Percentiles rank a stretch among this genome's conserved stretches.
Conservation (phyloP, 768 basidiomycete genomes). For the Tulasnella sp. region DNA sequence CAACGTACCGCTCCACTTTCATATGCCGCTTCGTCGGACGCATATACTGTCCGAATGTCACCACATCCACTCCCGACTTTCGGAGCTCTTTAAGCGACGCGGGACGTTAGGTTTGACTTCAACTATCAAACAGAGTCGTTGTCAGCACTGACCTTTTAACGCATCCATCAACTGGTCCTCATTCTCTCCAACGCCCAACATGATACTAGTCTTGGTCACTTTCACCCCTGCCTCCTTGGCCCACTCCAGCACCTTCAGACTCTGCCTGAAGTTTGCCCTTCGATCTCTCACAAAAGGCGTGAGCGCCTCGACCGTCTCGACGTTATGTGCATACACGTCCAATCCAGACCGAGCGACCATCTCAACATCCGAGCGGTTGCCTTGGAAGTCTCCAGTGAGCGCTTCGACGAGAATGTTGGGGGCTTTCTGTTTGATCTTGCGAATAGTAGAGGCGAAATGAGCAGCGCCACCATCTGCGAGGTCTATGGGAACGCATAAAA, state of each 20-base stretch:
- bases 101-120: background rate
- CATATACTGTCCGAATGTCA: conserved; percentile 99
- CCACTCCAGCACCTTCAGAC: conserved; percentile 64
- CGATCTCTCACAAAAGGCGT: conserved; percentile 95
- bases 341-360: conserved; percentile 84
- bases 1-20: conserved; percentile 96
- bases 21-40: conserved; percentile 97
- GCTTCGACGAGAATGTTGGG: conserved; percentile 95
- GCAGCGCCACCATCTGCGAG: conserved; percentile 82
- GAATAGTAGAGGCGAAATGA: conserved; percentile 93
- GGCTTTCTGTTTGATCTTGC: conserved; percentile 95
- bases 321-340: conserved; percentile 96
- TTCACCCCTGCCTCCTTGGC: conserved; percentile 76
- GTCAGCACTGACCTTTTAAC: conserved; percentile 80
- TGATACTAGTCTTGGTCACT: conserved; percentile 95
- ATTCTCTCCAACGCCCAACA: conserved; percentile 93
- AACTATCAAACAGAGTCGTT: too few relatives aligned
- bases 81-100: conserved; percentile 77
- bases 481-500: conserved; percentile 38
- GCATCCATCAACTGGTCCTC: conserved; percentile 73
- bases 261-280: conserved; percentile 57
- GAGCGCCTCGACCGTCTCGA: conserved; percentile 89
- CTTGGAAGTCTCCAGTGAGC: conserved; percentile 88
- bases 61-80: conserved; percentile 82
- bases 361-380: conserved; percentile 60